These are phyloP conservation scores for Xylaria intraflava DNA, from an alignment of 495 filamentous ascomycete genomes.

Conservation along the genomic window DNA sequence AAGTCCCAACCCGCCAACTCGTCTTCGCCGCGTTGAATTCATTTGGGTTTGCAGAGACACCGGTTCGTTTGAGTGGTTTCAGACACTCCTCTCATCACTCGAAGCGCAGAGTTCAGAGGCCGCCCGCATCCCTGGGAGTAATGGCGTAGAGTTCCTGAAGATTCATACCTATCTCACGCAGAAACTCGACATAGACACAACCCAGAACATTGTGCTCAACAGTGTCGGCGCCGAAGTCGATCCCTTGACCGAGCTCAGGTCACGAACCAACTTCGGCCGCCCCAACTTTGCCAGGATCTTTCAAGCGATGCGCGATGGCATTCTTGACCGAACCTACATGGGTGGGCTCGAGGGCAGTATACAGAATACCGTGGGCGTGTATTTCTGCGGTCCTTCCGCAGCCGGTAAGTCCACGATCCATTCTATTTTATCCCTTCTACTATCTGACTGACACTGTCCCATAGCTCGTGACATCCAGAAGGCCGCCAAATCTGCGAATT, in stretches of 20 bases:
- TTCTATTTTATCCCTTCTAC: not conserved
- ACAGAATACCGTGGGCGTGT: slow-evolving; percentile 86
- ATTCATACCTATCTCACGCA: slow-evolving; percentile 99
- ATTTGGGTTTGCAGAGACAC: slow-evolving; percentile 99
- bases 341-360: slow-evolving; percentile 65
- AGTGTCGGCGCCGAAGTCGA: slow-evolving; percentile 80
- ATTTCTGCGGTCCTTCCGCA: slow-evolving; percentile 75
- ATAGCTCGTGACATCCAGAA: slow-evolving; percentile 78
- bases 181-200: slow-evolving; percentile 80
- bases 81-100: slow-evolving; percentile 84
- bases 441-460: slow-evolving; percentile 25
- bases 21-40: slow-evolving; percentile 92
- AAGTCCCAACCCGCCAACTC: slow-evolving; percentile 73
- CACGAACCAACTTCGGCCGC: slow-evolving; percentile 89
- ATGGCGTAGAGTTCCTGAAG: slow-evolving; percentile 78
- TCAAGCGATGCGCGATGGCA: slow-evolving; percentile 76
- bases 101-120: slow-evolving; percentile 73
- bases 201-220: slow-evolving; percentile 95
- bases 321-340: slow-evolving; percentile 78
- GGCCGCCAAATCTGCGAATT: slow-evolving; percentile 64
- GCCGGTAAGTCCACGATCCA: slow-evolving; percentile 35
- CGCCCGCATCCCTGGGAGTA: slow-evolving; percentile 54
- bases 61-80: slow-evolving; percentile 97
- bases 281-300: slow-evolving; percentile 86
- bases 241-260: slow-evolving; percentile 83